Base-by-base conservation (phyloP, 225 moss, liverwort and hornwort species). In the Pseudoscleropodium purum region DNA sequence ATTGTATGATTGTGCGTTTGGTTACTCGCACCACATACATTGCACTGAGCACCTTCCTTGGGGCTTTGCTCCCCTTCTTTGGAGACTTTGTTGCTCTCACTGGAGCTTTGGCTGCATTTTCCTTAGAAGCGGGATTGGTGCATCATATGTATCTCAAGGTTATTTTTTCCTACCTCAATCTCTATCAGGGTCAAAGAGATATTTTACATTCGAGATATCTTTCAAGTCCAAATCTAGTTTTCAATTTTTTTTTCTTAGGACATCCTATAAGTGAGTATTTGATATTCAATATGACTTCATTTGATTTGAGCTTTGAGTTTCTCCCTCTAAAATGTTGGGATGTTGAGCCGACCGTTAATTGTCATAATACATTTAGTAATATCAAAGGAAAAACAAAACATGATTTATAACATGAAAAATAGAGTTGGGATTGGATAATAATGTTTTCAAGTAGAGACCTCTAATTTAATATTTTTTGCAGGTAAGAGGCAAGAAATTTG, bases 141-240 rank as follows among this genome's bases (percentile, higher is more conserved):
- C 93, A 94, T 80, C 94, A 94, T 62, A 94, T 94, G 92, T 94
- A 92, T 73, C 77, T 93, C 43, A 94, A 93, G 93, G 94, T 94
- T 21, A 34, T 17, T 37, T 82, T 60, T 37, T 52, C 6, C 29
- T 37, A 27, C 34, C 39, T 79, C 31, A 27, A n/a, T 79, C 7
- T 57, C 17, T 27, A 10, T 11, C n/a, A 17, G 27, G 2, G n/a
- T 17, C 25, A 10, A 79, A 37, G 8, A 36, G 15, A 11, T 27
- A 15, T 26, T 57, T n/a, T 7, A n/a, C 3, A n/a, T 39, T n/a
- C 7, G 27, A n/a, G 1, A 27, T 37, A 27, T 26, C 27, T n/a
- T 7, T 27, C 11, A 11, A 59, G 18, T 27, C 7, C 26, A 57
- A 57, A 79, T 26, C 2, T 57, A 14, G 4, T 57, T n/a, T 1